These are phyloP conservation scores for Colletotrichum sublineola DNA, from an alignment of 2,329 filamentous ascomycete species.

Conservation along the genomic window DNA sequence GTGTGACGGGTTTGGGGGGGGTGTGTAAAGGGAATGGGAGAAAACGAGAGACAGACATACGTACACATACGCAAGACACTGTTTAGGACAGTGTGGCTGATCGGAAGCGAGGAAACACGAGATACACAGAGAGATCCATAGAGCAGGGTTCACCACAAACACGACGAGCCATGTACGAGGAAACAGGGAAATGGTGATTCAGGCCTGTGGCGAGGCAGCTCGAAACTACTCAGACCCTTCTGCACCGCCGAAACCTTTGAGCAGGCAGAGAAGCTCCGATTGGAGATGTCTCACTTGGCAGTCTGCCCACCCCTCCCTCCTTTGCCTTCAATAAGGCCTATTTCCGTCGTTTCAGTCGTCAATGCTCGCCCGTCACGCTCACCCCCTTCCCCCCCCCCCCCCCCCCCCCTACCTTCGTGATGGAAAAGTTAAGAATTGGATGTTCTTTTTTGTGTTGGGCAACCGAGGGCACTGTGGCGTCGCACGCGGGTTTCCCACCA, in stretches of 20 bases:
- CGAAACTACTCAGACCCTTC: neutral
- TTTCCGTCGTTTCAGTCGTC: neutral
- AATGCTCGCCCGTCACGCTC: neutral
- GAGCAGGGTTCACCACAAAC: neutral
- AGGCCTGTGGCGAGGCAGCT: conserved; percentile 12
- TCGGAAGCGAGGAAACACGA: neutral
- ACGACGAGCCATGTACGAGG: neutral
- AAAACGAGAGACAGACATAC: neutral
- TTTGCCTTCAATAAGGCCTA: neutral
- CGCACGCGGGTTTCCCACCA: neutral
- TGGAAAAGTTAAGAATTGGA: conserved; percentile 25
- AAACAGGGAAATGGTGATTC: conserved; percentile 11
- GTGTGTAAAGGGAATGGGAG: too few relatives aligned
- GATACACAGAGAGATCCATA: neutral
- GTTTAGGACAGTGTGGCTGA: conserved; percentile 3
- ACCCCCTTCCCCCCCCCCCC: neutral
- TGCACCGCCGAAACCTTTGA: neutral
- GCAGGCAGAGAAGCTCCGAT: neutral
- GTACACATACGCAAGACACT: neutral
- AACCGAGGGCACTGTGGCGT: neutral
- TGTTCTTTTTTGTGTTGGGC: neutral
- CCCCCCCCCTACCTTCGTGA: neutral
- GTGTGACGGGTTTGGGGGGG: neutral
- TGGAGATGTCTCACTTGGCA: conserved; percentile 35
- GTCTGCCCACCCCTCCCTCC: neutral